Conservation (phyloP, 2,329 filamentous ascomycete species). For the Gnomoniopsis sp. region DNA sequence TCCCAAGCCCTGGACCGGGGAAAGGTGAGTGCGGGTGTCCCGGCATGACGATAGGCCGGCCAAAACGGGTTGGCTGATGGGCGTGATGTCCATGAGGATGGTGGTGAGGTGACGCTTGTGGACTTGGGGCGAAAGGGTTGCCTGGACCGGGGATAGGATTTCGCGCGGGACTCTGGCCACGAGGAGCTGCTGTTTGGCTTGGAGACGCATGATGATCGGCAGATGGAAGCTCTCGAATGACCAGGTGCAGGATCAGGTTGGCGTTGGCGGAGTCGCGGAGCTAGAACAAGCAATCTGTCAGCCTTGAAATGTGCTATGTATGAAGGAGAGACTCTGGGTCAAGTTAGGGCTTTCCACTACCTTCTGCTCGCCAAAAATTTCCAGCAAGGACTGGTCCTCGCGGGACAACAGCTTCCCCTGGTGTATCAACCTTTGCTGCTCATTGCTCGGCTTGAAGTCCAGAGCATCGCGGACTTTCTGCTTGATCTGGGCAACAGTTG, state of each 20-base stretch:
- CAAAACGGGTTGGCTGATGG: conserved; percentile 2
- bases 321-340: background rate
- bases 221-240: conserved; percentile 38
- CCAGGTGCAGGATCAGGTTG: conserved; percentile 52
- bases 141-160: background rate
- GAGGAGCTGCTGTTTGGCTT: conserved; percentile 21
- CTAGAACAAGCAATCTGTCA: conserved; percentile 26
- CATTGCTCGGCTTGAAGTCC: conserved; percentile 46
- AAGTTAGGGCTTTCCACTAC: conserved; percentile 29
- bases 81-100: conserved; percentile 10
- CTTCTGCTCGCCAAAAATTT: conserved; percentile 53
- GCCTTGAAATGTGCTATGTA: background rate
- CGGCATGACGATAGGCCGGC: background rate
- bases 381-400: conserved; percentile 52
- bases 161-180: conserved; percentile 26
- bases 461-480: conserved; percentile 53
- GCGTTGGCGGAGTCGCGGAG: conserved; percentile 42
- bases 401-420: conserved; percentile 53
- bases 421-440: conserved; percentile 59
- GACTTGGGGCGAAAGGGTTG: conserved; percentile 3
- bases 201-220: conserved; percentile 26
- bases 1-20: background rate
- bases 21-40: conserved; percentile 5
- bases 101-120: conserved; percentile 9
- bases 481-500: conserved; percentile 56